phyloP scores from a whole-genome alignment of 148 eudicot species.

The Fagopyrum homotropicum region DNA sequence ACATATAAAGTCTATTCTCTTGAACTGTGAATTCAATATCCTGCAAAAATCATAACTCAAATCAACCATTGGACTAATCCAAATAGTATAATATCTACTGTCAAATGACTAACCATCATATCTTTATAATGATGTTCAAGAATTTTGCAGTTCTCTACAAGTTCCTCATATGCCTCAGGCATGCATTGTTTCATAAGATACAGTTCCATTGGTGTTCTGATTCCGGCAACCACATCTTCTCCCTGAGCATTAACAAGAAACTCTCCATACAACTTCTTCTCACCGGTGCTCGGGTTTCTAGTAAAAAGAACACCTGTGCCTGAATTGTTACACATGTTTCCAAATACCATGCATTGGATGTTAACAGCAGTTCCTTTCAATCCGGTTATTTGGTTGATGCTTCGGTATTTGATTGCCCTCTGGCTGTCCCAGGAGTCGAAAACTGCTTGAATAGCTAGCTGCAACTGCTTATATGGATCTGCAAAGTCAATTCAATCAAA shows the following conservation, averaged over 20 bases:
- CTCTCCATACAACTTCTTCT: constrained; percentile 91
- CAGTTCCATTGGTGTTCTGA: constrained; percentile 89
- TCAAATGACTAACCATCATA: constrained; percentile 63
- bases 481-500: constrained; percentile 1
- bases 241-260: constrained; percentile 97
- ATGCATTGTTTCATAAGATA: constrained; percentile 69
- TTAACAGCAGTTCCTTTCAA: constrained; percentile 95
- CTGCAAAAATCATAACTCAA: constrained; percentile 41
- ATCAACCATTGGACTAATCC: constrained; percentile 11
- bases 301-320: constrained; percentile 99
- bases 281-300: constrained; percentile 96
- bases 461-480: constrained; percentile 84
- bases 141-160: constrained; percentile 88
- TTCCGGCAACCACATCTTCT: constrained; percentile 97
- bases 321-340: constrained; percentile 95
- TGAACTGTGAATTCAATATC: constrained; percentile 99
- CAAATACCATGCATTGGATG: constrained; percentile 95
- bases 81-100: neutral
- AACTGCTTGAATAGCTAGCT: constrained; percentile 77
- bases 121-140: constrained; percentile 93
- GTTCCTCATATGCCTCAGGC: constrained; percentile 92
- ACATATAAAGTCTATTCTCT: constrained; percentile 95
- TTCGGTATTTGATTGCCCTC: constrained; percentile 73
- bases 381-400: constrained; percentile 84
- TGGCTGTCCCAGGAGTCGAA: constrained; percentile 97